Percentiles rank a stretch among this genome's conserved stretches.
These are phyloP conservation scores for Pyrus hybrid DNA, from an alignment of 331 rosid genomes.

Conservation along the genomic window DNA sequence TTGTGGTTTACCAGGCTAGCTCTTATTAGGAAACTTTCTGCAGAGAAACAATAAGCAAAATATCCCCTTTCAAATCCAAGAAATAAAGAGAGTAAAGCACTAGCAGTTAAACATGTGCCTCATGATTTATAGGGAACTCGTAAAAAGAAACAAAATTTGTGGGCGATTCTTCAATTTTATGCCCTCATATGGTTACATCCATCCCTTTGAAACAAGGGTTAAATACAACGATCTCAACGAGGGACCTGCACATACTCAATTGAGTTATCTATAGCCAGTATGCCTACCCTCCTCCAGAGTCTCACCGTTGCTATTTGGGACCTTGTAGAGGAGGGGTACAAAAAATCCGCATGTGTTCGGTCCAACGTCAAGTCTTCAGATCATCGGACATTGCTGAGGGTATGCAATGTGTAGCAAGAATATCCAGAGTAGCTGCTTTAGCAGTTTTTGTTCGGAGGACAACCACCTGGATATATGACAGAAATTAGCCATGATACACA, in stretches of 20 bases:
- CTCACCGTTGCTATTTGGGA: conserved; percentile 12
- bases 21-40: too few relatives aligned
- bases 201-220: neutral
- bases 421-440: conserved; percentile 76
- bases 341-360: neutral
- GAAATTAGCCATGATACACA: neutral
- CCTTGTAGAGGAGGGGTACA: neutral
- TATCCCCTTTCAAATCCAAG: neutral
- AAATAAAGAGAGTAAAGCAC: neutral
- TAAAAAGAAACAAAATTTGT: neutral
- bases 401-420: conserved; percentile 86
- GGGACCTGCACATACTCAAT: conserved; percentile 2
- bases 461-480: conserved; percentile 49
- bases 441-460: conserved; percentile 70
- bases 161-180: conserved; percentile 12
- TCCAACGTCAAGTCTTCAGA: conserved; percentile 49
- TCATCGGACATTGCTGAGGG: conserved; percentile 91
- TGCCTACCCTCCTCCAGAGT: conserved; percentile 15
- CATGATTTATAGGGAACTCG: neutral
- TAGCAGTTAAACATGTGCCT: neutral
- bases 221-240: conserved; percentile 11
- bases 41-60: neutral
- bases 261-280: neutral
- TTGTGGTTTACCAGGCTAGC: too few relatives aligned
- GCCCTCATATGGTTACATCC: conserved; percentile 17